phyloP scores from a whole-genome alignment of 2,329 filamentous ascomycete genomes.

The Colletotrichum gigasporum region DNA sequence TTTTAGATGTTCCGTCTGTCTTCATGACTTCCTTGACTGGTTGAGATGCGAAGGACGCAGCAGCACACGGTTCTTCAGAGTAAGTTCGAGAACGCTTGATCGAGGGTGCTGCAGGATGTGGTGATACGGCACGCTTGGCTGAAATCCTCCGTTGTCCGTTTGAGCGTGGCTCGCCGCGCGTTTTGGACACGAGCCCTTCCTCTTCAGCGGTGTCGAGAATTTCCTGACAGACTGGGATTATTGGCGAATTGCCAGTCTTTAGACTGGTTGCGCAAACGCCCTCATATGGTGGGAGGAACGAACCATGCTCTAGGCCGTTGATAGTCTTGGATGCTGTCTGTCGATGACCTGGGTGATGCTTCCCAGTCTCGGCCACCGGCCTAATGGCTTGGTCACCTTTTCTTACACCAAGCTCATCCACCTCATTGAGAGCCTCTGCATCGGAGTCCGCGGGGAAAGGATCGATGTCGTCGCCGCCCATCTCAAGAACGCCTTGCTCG shows the following conservation, averaged over 20 bases:
- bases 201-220: constrained; percentile 52
- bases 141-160: not conserved
- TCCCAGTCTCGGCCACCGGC: not conserved
- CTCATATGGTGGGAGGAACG: constrained; percentile 15
- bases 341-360: not conserved
- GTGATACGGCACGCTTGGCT: constrained; percentile 10
- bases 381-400: not conserved
- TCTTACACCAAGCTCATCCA: constrained; percentile 26
- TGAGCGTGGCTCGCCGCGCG: not conserved
- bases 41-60: not conserved
- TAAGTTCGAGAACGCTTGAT: constrained; percentile 7
- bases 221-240: constrained; percentile 47
- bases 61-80: not conserved
- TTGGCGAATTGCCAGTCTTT: constrained; percentile 45
- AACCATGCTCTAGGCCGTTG: constrained; percentile 33
- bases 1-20: not conserved
- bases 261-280: constrained; percentile 56
- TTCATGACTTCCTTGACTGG: not conserved
- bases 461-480: constrained; percentile 57
- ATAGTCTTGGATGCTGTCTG: not conserved
- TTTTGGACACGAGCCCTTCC: constrained; percentile 48
- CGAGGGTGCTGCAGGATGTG: not conserved
- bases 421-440: constrained; percentile 53
- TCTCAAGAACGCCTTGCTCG: constrained; percentile 63
- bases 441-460: constrained; percentile 63